Percentiles rank a stretch among this genome's conserved stretches.
Conservation (phyloP, 495 filamentous ascomycete genomes). For the Penicillium paxilli region DNA sequence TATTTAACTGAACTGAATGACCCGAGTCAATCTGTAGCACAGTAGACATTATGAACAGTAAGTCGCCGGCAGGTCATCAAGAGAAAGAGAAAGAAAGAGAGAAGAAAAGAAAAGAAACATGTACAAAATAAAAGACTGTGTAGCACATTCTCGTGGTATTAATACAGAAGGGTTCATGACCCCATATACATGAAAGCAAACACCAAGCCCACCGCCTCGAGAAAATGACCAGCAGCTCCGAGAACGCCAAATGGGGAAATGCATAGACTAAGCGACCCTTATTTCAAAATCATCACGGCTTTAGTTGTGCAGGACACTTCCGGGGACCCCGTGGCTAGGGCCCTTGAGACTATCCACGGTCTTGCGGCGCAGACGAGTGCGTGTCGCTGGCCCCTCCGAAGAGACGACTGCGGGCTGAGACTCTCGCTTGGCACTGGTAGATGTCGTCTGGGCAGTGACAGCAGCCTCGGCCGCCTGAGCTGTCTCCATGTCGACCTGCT, state of each 20-base stretch:
- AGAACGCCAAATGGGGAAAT: slow-evolving; percentile 12
- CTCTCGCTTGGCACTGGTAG: slow-evolving; percentile 16
- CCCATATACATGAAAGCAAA: slow-evolving; percentile 27
- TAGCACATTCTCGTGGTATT: slow-evolving; percentile 26
- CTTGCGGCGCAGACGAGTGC: slow-evolving; percentile 41
- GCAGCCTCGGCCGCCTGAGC: slow-evolving; percentile 12
- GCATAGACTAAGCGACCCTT: slow-evolving; percentile 13
- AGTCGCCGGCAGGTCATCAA: slow-evolving; percentile 17
- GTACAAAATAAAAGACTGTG: slow-evolving; percentile 19
- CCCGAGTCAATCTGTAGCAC: slow-evolving; percentile 2
- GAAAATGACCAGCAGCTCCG: slow-evolving; percentile 42
- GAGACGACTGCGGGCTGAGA: slow-evolving; percentile 29
- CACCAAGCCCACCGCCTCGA: slow-evolving; percentile 12
- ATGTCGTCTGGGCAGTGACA: neutral
- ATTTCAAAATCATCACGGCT: slow-evolving; percentile 14
- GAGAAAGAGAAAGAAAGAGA: no score
- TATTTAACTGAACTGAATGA: neutral
- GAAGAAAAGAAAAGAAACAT: slow-evolving; percentile 24
- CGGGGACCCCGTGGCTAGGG: slow-evolving; percentile 39
- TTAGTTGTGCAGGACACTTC: slow-evolving; percentile 41
- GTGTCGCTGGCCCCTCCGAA: slow-evolving; percentile 28
- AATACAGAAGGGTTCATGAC: slow-evolving; percentile 23
- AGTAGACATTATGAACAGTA: slow-evolving; percentile 35
- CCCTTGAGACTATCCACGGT: slow-evolving; percentile 44
- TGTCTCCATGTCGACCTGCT: slow-evolving; percentile 35